Base-by-base conservation (phyloP, 495 filamentous ascomycete species). In the Letharia columbiana region DNA sequence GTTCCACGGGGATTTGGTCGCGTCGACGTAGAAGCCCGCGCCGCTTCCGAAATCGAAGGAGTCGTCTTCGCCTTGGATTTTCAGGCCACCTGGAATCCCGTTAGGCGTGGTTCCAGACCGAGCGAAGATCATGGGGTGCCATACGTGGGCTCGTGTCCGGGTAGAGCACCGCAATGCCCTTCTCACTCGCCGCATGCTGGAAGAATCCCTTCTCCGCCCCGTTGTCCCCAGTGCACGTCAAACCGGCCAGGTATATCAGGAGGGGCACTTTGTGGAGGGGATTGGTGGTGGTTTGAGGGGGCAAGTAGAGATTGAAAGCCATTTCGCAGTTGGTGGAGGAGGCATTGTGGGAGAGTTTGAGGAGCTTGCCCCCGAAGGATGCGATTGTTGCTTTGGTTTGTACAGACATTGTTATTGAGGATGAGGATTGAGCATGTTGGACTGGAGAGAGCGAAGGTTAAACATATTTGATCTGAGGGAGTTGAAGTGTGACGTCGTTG, bases 191-290 rank as follows among this genome's bases (percentile, higher is more conserved):
- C 59, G 79, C 81, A 69, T 88, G 84, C 74, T 98, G 92, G 78
- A 98, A 90, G 81, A 96, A 96, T 69, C 93, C 90, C 77, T 98
- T 98, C 75, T 98, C 95, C 42, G 91, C 84, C 76, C 92, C 91
- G 79, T 98, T 98, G 68, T 98, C 92, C 20, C 89, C 91, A 0
- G 92, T 92, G 80, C 94, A 98, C 66, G 95, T 98, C 47, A 98
- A 79, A 39, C 94, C 94, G 20, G 93, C 91, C 67, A 98, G 87
- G 77, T 94, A 98, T 76, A 98, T 86, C n/a, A 98, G 79, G 3
- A 98, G 83, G 39, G 94, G 95, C 17, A 90, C 84, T 71, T 88
- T 91, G 62, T 78, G 70, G 31, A 79, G 60, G 3, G 72, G 62
- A 49, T 76, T 66, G 11, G 67, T 79, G 50, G 71, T 65, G 17